phyloP scores from a whole-genome alignment of 1,139 yeast species.

The Hansenula sp. region DNA sequence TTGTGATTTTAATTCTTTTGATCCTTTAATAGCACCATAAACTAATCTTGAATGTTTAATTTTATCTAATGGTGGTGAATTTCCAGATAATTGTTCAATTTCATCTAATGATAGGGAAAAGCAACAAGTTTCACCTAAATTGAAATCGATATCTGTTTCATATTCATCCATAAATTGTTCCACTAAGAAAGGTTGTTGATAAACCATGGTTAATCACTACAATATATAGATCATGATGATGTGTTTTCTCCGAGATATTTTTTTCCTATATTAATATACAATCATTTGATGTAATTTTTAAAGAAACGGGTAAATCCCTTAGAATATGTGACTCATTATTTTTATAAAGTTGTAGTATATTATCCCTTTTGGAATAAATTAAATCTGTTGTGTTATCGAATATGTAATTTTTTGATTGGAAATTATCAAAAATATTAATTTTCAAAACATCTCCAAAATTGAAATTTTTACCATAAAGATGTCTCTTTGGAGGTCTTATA shows the following conservation, averaged over 20 bases:
- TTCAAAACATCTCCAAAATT: neutral
- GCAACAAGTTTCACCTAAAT: conserved; percentile 55
- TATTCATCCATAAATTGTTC: conserved; percentile 54
- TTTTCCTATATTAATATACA: too few species aligned
- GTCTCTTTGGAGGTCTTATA: neutral
- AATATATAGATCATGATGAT: too few species aligned
- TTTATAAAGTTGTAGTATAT: too few species aligned
- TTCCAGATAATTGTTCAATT: conserved; percentile 29
- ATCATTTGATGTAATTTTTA: too few species aligned
- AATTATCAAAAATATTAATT: too few species aligned
- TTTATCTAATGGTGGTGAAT: conserved; percentile 7
- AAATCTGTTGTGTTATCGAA: too few species aligned
- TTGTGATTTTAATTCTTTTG: conserved; percentile 32
- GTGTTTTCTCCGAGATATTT: too few species aligned
- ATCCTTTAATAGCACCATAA: conserved; percentile 48
- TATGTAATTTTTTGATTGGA: too few species aligned
- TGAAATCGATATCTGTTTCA: conserved; percentile 36
- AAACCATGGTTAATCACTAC: too few species aligned
- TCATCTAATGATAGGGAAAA: conserved; percentile 40
- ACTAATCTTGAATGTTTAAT: conserved; percentile 30
- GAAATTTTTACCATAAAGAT: neutral
- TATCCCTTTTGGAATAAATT: too few species aligned
- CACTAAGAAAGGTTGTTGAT: conserved; percentile 45
- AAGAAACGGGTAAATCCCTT: too few species aligned
- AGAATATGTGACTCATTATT: too few species aligned